A percentile compares a stretch with the other conserved stretches of the same genome.
phyloP scores from a whole-genome alignment of 495 filamentous ascomycete species.

The Copromyces sp. region DNA sequence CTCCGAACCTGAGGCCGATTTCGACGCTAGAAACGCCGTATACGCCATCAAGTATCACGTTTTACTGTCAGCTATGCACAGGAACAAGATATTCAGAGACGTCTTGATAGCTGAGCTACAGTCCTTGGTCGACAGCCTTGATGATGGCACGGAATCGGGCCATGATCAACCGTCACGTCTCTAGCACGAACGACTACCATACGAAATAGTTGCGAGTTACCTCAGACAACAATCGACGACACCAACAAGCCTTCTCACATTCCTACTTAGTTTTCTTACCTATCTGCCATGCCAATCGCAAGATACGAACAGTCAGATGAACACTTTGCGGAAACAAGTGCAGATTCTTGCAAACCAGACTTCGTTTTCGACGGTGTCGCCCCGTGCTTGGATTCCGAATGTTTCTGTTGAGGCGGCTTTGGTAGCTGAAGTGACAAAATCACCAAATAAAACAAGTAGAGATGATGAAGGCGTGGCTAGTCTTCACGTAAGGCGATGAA shows the following conservation, averaged over 20 bases:
- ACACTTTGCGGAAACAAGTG: too few species aligned
- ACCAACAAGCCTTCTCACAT: not conserved
- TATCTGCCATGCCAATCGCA: not conserved
- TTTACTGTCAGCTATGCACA: not conserved
- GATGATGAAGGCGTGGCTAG: not conserved
- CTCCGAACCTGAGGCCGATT: slow-evolving; percentile 23
- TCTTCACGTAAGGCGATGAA: not conserved
- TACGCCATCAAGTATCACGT: slow-evolving; percentile 18
- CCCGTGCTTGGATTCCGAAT: not conserved
- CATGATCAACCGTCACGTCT: not conserved
- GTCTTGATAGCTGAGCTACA: not conserved
- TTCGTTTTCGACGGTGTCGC: not conserved
- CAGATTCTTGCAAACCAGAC: not conserved
- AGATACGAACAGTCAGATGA: too few species aligned
- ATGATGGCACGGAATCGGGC: not conserved
- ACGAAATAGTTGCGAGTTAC: not conserved
- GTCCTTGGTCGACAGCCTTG: not conserved
- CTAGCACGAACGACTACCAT: not conserved
- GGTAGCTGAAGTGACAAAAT: not conserved
- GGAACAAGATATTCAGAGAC: not conserved
- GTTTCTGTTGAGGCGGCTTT: not conserved
- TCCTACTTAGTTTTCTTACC: not conserved
- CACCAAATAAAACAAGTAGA: not conserved
- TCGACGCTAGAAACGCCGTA: slow-evolving; percentile 19
- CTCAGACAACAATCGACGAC: not conserved